Base-by-base conservation (phyloP, 371 early-diverging fungal genomes). In the Mucor velutinosus region DNA sequence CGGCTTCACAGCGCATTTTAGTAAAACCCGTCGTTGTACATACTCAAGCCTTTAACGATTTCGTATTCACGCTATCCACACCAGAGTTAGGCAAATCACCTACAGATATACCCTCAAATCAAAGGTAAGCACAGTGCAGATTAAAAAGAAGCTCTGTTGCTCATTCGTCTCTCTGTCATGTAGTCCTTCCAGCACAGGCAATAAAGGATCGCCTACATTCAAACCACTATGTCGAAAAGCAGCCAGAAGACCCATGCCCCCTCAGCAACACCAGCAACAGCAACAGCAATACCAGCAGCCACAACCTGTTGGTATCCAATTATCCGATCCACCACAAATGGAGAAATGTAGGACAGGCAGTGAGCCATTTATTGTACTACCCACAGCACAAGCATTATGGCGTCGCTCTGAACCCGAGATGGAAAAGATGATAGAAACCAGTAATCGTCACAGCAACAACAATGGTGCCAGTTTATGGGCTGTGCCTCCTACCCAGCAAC, bases 51-150 rank as follows among this genome's bases (percentile, higher is more conserved):
- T 53, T 53, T 27, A 53, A 6, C 27, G 53, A 35, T 14, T 60
- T 53, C 30, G 39, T 43, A 64, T 58, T 58, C 33, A 63, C 73
- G 3, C 58, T 74, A 30, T 73, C 76, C 7, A 79, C 82, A 14
- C 82, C 79, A 27, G 82, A 81, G 51, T 43, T 81, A n/a, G 82
- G 79, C 37, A 65, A 74, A 45, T 81, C 82, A 21, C 82, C 82
- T 11, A 72, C 73, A 49, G n/a, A 47, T 61, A 61, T 61, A 32
- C 47, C 29, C 58, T 58, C 21, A 55, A 32, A 19, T 47, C 33
- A 45, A 19, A 47, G 30, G 25, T 53, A 55, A 51, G 39, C 7
- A 33, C 10, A 17, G 15, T 0, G 6, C 6, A 4, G 4, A 17
- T n/a, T n/a, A 4, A 14, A 41, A 5, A 17, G 41, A 4, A 41